Percentiles rank a stretch among this genome's conserved stretches.
These are phyloP conservation scores for Pterocarpus macrocarpus DNA, from an alignment of 306 rosid genomes.

Conservation along the genomic window DNA sequence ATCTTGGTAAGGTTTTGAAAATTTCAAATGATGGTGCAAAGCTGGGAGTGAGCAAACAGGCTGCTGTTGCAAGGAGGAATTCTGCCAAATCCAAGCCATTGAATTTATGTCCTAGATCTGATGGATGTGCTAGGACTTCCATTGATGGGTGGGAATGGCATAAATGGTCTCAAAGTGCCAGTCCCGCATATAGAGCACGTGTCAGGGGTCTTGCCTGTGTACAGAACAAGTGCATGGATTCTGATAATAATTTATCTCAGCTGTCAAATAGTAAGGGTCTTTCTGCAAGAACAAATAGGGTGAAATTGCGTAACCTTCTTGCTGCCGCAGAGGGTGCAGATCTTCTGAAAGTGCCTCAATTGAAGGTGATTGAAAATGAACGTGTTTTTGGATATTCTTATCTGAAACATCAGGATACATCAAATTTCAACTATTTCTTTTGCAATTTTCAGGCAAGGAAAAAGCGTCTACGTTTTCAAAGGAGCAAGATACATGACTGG, in stretches of 20 bases:
- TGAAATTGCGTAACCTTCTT: constrained; percentile 88
- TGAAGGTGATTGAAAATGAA: constrained; percentile 69
- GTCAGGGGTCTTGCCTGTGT: constrained; percentile 67
- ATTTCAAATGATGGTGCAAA: constrained; percentile 54
- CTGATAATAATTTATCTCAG: constrained; percentile 67
- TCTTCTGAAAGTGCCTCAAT: constrained; percentile 91
- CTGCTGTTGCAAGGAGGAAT: constrained; percentile 47
- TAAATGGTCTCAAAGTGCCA: constrained; percentile 85
- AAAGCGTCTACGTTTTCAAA: constrained; percentile 83
- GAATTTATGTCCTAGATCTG: constrained; percentile 75
- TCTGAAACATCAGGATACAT: constrained; percentile 34
- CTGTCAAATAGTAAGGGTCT: constrained; percentile 85
- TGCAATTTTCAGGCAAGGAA: constrained; percentile 79
- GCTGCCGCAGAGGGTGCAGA: constrained; percentile 99
- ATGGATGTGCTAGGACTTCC: constrained; percentile 89
- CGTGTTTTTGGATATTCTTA: constrained; percentile 36
- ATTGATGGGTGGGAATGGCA: constrained; percentile 97
- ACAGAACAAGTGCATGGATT: constrained; percentile 51
- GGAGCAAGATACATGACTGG: constrained; percentile 99
- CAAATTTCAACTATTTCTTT: constrained; percentile 26
- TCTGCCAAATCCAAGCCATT: constrained; percentile 63
- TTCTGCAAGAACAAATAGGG: constrained; percentile 97
- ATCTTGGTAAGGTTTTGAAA: constrained; percentile 68
- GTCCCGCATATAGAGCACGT: constrained; percentile 79
- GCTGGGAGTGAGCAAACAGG: constrained; percentile 58